Conservation (phyloP, 257 asterid species). For the Nicotiana sylvestris region DNA sequence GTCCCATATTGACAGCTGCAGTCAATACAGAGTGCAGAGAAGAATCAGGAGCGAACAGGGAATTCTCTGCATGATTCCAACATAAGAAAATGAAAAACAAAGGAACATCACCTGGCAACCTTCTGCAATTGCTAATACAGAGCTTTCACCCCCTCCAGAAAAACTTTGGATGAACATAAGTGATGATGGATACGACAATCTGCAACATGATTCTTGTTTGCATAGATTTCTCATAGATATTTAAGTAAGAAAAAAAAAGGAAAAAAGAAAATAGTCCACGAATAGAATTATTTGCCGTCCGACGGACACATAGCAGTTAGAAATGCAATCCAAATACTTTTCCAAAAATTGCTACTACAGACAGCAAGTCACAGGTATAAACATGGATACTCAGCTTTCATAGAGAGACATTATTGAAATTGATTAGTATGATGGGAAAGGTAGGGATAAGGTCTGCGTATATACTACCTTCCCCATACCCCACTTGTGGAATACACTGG, state of each 20-base stretch:
- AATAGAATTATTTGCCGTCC: neutral
- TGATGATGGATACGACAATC: constrained; percentile 84
- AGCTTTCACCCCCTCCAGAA: constrained; percentile 41
- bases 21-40: constrained; percentile 7
- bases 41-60: neutral
- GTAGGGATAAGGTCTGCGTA: too few species aligned
- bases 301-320: neutral
- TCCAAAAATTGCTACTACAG: too few species aligned
- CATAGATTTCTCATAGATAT: neutral
- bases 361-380: neutral
- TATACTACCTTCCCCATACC: too few species aligned
- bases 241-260: neutral
- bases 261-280: neutral
- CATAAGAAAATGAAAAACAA: constrained; percentile 1
- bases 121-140: constrained; percentile 71
- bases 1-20: constrained; percentile 89
- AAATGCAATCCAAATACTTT: neutral
- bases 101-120: constrained; percentile 72
- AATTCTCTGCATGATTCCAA: constrained; percentile 3
- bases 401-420: neutral
- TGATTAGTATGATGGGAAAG: neutral
- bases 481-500: too few species aligned
- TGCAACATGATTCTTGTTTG: constrained; percentile 30
- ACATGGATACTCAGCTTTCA: neutral
- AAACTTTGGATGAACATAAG: constrained; percentile 49